Conservation (phyloP, 352 stramenopile species). For the Pythium periplocum region DNA sequence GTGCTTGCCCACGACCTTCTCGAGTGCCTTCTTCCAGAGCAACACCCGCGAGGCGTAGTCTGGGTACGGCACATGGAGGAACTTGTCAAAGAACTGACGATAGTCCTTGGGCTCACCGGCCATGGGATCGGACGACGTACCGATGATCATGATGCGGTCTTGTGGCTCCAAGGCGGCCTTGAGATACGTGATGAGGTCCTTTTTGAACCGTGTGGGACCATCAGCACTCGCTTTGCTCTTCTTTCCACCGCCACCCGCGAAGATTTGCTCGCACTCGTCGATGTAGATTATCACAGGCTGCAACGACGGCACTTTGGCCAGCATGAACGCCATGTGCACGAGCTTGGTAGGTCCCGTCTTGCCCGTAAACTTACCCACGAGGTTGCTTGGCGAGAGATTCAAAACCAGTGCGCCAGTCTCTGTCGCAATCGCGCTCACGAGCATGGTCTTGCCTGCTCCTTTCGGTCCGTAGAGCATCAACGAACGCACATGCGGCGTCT, state of each 20-base stretch:
- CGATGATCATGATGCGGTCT: conserved; percentile 91
- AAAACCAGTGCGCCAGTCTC: conserved; percentile 92
- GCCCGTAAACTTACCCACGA: conserved; percentile 91
- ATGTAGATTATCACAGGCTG: conserved; percentile 93
- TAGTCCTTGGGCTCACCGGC: conserved; percentile 84
- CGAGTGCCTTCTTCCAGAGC: conserved; percentile 85
- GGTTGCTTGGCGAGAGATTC: conserved; percentile 90
- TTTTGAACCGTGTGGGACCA: conserved; percentile 87
- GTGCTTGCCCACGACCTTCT: conserved; percentile 38
- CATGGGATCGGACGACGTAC: conserved; percentile 80
- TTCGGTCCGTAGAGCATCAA: conserved; percentile 93
- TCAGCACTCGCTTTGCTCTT: conserved; percentile 80
- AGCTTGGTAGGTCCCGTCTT: conserved; percentile 91
- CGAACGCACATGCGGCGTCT: conserved; percentile 74
- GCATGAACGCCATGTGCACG: conserved; percentile 92
- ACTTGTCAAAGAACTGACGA: conserved; percentile 90
- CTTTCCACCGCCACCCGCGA: conserved; percentile 63
- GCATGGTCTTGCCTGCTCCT: conserved; percentile 91
- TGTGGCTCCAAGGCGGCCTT: conserved; percentile 84
- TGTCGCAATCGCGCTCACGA: conserved; percentile 89
- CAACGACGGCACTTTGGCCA: conserved; percentile 83
- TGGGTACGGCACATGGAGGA: conserved; percentile 89
- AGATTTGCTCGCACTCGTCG: conserved; percentile 90
- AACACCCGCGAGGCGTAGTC: conserved; percentile 89
- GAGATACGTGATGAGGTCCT: conserved; percentile 91